phyloP scores from a whole-genome alignment of 805 yeast genomes.

The Schwanniomyces vanrijiae region DNA sequence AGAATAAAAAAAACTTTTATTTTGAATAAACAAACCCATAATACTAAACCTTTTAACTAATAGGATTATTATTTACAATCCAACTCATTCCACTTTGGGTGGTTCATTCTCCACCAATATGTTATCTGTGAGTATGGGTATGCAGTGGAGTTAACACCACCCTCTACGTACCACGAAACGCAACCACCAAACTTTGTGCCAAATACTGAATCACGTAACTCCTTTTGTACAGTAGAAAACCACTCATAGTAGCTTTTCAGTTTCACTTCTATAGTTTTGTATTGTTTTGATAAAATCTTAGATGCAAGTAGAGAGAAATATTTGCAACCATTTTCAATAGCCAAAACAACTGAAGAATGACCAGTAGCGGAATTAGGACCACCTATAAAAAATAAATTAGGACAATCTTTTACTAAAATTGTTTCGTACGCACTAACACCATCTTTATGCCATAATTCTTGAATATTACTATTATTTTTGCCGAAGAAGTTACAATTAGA shows the following conservation, averaged over 20 bases:
- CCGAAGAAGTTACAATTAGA: constrained; percentile 23
- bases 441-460: constrained; percentile 26
- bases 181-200: constrained; percentile 43
- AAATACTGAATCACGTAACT: constrained; percentile 29
- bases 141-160: constrained; percentile 30
- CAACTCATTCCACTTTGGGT: constrained; percentile 27
- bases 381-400: constrained; percentile 34
- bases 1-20: neutral
- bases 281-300: constrained; percentile 26
- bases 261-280: constrained; percentile 30
- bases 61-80: constrained; percentile 1
- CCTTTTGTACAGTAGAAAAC: constrained; percentile 26
- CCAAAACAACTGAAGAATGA: constrained; percentile 40
- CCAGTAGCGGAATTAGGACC: constrained; percentile 47
- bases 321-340: constrained; percentile 33
- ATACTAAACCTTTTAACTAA: neutral
- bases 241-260: constrained; percentile 32
- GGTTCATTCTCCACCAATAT: constrained; percentile 26
- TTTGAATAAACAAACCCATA: neutral
- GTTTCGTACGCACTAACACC: constrained; percentile 39
- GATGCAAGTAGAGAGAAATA: constrained; percentile 22
- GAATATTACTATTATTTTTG: constrained; percentile 19
- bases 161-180: constrained; percentile 35
- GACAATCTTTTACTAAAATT: constrained; percentile 28
- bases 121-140: constrained; percentile 38